Evolutionary conservation across 2,329 filamentous ascomycete genomes (phyloP), one percentile per base, ranked within the genome.

Genomic region (Colletotrichum sp.): DNA sequence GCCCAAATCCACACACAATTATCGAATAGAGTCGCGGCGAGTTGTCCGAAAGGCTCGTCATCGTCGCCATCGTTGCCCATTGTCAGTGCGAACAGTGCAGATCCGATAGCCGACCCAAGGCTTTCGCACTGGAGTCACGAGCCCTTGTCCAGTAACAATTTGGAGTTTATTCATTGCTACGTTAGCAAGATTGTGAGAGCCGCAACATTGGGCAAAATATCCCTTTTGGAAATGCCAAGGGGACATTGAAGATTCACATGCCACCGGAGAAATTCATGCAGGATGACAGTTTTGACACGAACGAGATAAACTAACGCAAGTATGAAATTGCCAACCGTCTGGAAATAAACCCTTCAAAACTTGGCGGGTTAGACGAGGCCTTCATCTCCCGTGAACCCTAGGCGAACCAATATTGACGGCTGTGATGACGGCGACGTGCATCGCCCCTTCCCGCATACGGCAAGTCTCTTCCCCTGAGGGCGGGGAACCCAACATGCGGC

Each of bases 61-160:
- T 52, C 44, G 44, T 64, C 63, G 25, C 30, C 34, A 27, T 34
- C n/a, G 11, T 34, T 15, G 61, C 22, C 19, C 52, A 25, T 29
- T 8, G 63, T 76, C 69, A 76, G 73, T 76, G 73, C 70, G 70
- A 65, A 59, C 34, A 30, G n/a, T 27, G 74, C 59, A 73, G 74
- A 73, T 73, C 70, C 74, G 74, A 76, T 73, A 65, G 44, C 74
- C 74, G 74, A 73, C 44, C 70, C 70, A 72, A 22, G 25, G 44
- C 15, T 32, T 32, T 69, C 44, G n/a, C 52, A 34, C 61, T 16
- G 59, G 29, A 49, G 12, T n/a, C 22, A n/a, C 44, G 22, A 39
- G 34, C 27, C 34, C 39, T 13, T 29, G 68, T 32, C n/a, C 7
- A 32, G 7, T 25, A 32, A 13, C 15, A 52, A 12, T 15, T 16